Evolutionary conservation across 2,329 filamentous ascomycete species (phyloP), one percentile per base, ranked within the genome.

Genomic region (Pseudocercospora pini-densiflorae): DNA sequence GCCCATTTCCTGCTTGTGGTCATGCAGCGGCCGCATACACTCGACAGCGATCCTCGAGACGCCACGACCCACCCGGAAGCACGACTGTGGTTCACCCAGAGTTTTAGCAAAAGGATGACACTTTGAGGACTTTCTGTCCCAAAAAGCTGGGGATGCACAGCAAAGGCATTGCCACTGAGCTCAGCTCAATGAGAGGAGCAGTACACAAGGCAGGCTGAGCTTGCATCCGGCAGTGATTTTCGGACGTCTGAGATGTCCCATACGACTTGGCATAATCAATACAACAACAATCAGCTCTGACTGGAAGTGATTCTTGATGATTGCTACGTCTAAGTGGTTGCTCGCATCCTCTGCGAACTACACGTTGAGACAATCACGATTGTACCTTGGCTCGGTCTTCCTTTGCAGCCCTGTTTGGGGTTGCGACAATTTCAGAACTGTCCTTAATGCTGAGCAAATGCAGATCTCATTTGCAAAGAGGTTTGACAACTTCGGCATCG

Each of bases 271-370:
- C 33, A 36, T 36, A 14, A 36, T 36, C 33, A 16, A 36, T 36
- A 36, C 33, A 36, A 36, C 10, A 36, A 36, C 33, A 36, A 36
- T 36, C 10, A 36, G 33, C 33, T 36, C 10, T 16, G 33, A 16
- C 33, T 36, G 33, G 10, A 36, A 2, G 14, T 36, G 33, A 16
- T 36, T 12, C 14, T 36, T 16, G 33, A 36, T 36, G 14, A 36
- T 36, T 36, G 33, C 33, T 36, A 36, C 33, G 16, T 36, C 24
- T 29, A 12, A 16, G 21, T 7, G 23, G 23, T 54, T 24, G 49
- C 49, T 54, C 23, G 24, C 12, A 54, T 54, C 49, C 49, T 54
- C 49, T 54, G 49, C 49, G 24, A 54, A 54, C 49, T 54, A n/a
- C 51, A 31, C 51, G 51, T 54, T 29, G 24, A 54, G 24, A 54